A percentile compares a stretch with the other conserved stretches of the same genome.
These are phyloP conservation scores for Penicillium thymicola DNA, from an alignment of 2,329 filamentous ascomycete species.

Conservation along the genomic window DNA sequence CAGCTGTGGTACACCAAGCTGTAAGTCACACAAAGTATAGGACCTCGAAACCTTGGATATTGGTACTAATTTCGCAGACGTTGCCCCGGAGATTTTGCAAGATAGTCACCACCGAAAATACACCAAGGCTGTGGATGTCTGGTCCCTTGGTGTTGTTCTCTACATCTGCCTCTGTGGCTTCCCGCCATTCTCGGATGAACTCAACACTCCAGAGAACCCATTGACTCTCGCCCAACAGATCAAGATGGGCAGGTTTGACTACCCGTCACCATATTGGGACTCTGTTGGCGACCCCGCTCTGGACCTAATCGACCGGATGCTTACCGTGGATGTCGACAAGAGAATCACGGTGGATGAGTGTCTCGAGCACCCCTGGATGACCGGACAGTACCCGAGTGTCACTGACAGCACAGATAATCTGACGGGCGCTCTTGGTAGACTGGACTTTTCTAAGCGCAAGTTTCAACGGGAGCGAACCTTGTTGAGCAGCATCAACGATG, in stretches of 20 bases:
- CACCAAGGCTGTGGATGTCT: slow-evolving; percentile 91
- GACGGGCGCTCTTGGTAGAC: slow-evolving; percentile 74
- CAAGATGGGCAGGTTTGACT: slow-evolving; percentile 83
- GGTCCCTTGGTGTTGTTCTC: slow-evolving; percentile 95
- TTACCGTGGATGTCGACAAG: slow-evolving; percentile 79
- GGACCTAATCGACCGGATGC: slow-evolving; percentile 91
- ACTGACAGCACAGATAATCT: slow-evolving; percentile 90
- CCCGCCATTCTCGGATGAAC: slow-evolving; percentile 93
- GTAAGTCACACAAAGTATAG: slow-evolving; percentile 40
- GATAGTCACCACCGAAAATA: slow-evolving; percentile 80
- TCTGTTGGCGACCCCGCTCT: slow-evolving; percentile 80
- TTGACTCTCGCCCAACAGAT: slow-evolving; percentile 88
- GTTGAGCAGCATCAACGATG: slow-evolving; percentile 75
- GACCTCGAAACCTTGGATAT: background rate
- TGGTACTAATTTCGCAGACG: slow-evolving; percentile 52
- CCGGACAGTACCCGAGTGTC: slow-evolving; percentile 56
- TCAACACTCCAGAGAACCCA: slow-evolving; percentile 75
- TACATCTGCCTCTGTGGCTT: slow-evolving; percentile 98
- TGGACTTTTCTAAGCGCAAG: slow-evolving; percentile 83
- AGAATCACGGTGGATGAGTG: slow-evolving; percentile 89
- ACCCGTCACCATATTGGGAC: slow-evolving; percentile 96
- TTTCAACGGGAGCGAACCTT: slow-evolving; percentile 78
- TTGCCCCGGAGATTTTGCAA: slow-evolving; percentile 91
- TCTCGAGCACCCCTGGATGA: slow-evolving; percentile 86
- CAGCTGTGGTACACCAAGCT: slow-evolving; percentile 86